Base-by-base conservation (phyloP, 495 filamentous ascomycete genomes). In the Aspergillus steynii region DNA sequence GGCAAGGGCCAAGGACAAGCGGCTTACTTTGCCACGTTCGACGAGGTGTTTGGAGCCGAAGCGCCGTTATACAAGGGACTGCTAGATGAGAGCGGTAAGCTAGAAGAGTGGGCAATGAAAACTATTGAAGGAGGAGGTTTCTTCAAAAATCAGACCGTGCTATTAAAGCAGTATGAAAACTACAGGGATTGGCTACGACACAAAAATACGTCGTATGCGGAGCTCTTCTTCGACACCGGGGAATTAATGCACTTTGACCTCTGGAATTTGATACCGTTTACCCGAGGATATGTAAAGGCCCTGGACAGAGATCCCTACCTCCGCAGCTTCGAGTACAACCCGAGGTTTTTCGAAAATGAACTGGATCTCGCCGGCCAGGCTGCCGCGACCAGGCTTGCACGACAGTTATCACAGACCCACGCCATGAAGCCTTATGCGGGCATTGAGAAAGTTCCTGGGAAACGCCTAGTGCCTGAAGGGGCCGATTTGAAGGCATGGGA, bases 261-360 rank as follows among this genome's bases (percentile, higher is more conserved):
- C 9, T 77, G 71, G 12, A 72, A 86, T n/a, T 55, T 76, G 0
- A 72, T 83, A 0, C 82, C 83, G 0, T 71, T 79, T 9, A 85
- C 82, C 0, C 74, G 82, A 6, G 85, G 85, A n/a, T 83, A 68
- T 50, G 75, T 85, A 2, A 78, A 77, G 15, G 80, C 87, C 63
- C 58, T 64, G 1, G 71, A 66, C 5, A 59, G 66, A 15, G 68
- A 77, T 57, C 81, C 76, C 1, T 60, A 62, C 14, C 72, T 77
- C 52, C 60, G 56, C 4, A 83, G 80, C 1, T 60, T 78, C 55
- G 79, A 85, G 0, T 76, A 80, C 60, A 73, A 84, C 59, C 78
- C 78, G 0, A 71, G 73, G 54, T 86, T 71, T 72, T 74, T 87
- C n/a, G 68, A 71, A n/a, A 68, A 82, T 45, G 75, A 73, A 27